These are phyloP conservation scores for Iris macrosiphon DNA, from an alignment of 106 monocot genomes.

Conservation along the genomic window DNA sequence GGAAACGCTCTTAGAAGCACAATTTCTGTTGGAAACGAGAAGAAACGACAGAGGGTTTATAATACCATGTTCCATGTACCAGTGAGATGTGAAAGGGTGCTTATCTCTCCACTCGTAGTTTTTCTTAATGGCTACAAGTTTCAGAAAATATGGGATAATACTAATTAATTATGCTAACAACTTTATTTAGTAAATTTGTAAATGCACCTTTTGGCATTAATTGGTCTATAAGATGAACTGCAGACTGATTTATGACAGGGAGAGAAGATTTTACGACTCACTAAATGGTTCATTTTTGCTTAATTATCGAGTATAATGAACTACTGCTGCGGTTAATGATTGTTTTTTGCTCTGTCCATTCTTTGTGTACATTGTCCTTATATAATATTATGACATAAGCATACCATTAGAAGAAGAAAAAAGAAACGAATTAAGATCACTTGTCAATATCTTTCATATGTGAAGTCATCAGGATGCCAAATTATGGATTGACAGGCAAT, in stretches of 20 bases:
- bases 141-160: too few species aligned
- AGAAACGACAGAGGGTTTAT: constrained; percentile 88
- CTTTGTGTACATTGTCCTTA: too few species aligned
- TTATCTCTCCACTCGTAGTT: constrained; percentile 4
- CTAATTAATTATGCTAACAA: too few species aligned
- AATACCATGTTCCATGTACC: constrained; percentile 97
- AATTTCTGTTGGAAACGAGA: constrained; percentile 85
- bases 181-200: neutral
- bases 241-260: neutral
- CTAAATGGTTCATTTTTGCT: neutral
- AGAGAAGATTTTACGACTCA: too few species aligned
- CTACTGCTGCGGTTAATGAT: too few species aligned
- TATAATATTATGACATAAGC: too few species aligned
- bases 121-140: neutral
- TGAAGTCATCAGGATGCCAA: too few species aligned
- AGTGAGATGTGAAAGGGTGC: constrained; percentile 93
- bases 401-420: too few species aligned
- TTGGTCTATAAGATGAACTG: neutral
- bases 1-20: constrained; percentile 89
- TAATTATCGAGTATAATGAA: neutral
- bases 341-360: too few species aligned
- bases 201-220: neutral
- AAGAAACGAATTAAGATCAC: too few species aligned
- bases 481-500: too few species aligned
- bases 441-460: too few species aligned